Evolutionary conservation across 2,329 filamentous ascomycete species (phyloP).

Genomic region (Sporothrix brasiliensis): DNA sequence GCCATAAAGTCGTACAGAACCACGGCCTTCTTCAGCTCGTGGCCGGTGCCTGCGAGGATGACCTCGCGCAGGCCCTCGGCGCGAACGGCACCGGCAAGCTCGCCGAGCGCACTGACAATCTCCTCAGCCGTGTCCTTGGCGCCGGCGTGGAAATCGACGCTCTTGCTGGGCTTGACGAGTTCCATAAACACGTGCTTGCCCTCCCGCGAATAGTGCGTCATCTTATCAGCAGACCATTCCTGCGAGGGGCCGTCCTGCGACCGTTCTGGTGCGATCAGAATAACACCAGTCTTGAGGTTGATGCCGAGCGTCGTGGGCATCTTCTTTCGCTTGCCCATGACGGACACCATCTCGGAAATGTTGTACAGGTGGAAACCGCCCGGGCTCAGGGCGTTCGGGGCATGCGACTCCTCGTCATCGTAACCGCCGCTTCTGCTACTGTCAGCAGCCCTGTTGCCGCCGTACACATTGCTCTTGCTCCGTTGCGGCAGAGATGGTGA

Average conservation of each 20-base stretch:
- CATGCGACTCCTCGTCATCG: constrained; percentile 43
- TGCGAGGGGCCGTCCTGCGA: constrained; percentile 79
- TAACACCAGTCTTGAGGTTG: constrained; percentile 82
- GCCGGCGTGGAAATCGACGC: constrained; percentile 93
- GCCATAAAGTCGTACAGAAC: constrained; percentile 96
- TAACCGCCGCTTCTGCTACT: constrained; percentile 37
- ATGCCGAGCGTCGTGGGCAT: constrained; percentile 97
- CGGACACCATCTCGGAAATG: constrained; percentile 95
- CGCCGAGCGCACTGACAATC: constrained; percentile 84
- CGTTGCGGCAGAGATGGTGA: constrained; percentile 36
- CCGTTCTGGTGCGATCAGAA: constrained; percentile 88
- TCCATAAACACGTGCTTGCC: constrained; percentile 98
- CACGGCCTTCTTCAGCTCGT: constrained; percentile 75
- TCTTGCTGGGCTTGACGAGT: constrained; percentile 87
- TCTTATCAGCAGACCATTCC: constrained; percentile 91
- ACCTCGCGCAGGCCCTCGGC: constrained; percentile 86
- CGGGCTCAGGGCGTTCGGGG: constrained; percentile 55
- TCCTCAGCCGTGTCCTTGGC: constrained; percentile 96
- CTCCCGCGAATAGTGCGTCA: constrained; percentile 97
- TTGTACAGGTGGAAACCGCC: constrained; percentile 94
- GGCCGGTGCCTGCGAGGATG: constrained; percentile 73
- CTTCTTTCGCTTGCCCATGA: constrained; percentile 96
- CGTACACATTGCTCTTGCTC: constrained; percentile 32
- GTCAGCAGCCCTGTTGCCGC: neutral
- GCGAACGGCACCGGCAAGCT: constrained; percentile 81